These are phyloP conservation scores for Hymenoscyphus repandus DNA, from an alignment of 2,329 filamentous ascomycete species.

Conservation along the genomic window DNA sequence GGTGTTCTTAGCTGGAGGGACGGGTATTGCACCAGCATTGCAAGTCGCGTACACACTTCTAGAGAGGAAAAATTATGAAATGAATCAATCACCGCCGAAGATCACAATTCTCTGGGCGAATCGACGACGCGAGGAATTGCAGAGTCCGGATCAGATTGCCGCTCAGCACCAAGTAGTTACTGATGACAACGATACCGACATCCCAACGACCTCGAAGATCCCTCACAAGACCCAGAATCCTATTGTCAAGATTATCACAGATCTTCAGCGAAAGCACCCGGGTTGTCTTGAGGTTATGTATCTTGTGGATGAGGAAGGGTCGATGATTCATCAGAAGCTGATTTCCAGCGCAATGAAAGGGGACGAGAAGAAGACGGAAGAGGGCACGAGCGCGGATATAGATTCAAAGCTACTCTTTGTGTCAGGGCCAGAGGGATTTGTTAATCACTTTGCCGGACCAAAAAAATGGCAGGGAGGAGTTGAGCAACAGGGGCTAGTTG, in stretches of 20 bases:
- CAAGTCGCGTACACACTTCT: conserved; percentile 67
- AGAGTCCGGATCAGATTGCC: conserved; percentile 49
- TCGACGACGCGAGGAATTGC: conserved; percentile 59
- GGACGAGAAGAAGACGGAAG: conserved; percentile 18
- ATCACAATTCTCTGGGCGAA: conserved; percentile 83
- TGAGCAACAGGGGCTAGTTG: conserved; percentile 70
- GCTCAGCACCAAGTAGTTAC: not conserved
- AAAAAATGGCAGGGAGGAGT: conserved; percentile 70
- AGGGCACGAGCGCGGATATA: conserved; percentile 28
- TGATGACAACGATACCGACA: conserved; percentile 14
- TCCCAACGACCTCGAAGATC: not conserved
- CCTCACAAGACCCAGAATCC: conserved; percentile 33
- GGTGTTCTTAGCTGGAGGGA: conserved; percentile 86
- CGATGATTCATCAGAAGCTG: conserved; percentile 51
- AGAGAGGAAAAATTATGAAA: conserved; percentile 33
- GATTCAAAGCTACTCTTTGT: conserved; percentile 65
- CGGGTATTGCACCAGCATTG: conserved; percentile 84
- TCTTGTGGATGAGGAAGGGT: conserved; percentile 76
- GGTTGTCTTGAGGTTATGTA: conserved; percentile 61
- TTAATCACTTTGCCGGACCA: conserved; percentile 71
- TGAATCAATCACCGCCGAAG: conserved; percentile 27
- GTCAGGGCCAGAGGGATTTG: conserved; percentile 87
- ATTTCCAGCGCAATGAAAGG: conserved; percentile 35
- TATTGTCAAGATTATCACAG: conserved; percentile 58
- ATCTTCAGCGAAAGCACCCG: conserved; percentile 53